Evolutionary conservation across 352 stramenopile genomes (phyloP), one percentile per base, ranked within the genome.

Genomic region (Globisporangium camurandrum): DNA sequence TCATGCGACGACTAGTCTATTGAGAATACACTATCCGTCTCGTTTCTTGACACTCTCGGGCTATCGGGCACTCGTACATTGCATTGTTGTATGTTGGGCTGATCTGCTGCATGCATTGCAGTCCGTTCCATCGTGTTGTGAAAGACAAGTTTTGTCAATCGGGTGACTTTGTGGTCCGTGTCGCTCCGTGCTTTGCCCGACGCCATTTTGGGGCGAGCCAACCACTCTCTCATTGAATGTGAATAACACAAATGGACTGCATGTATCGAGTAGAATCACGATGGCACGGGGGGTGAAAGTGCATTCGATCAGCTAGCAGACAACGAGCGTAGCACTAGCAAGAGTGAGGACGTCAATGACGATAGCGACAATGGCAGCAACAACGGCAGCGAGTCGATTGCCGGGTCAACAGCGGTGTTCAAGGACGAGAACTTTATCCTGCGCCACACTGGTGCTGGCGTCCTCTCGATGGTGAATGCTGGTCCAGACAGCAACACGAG

Each of bases 401-500:
- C n/a, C 23, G n/a, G 2, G 2, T 27, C n/a, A 17, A 12, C 38
- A 20, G n/a, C 9, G 9, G 38, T 7, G 5, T 99, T 99, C 69
- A 57, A 67, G 3, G 95, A 99, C 67, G 86, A 98, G 63, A 98
- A 97, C 62, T 98, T 98, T 57, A 72, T 87, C 46, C 70, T 98
- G 9, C 61, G 57, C 24, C 96, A 99, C 71, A 75, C 69, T 26
- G 71, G 81, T 4, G 59, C 80, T 0, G 93, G 93, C 19, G 80
- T 95, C 16, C 62, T 98, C 14, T 95, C 82, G 34, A 98, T 98
- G 92, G 94, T 84, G 17, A 99, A 99, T 64, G 73, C 80, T 11
- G 96, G 96, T 2, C 84, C 79, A 1, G 70, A 99, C 74, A 97
- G 92, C 0, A 98, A 99, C 67, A 91, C 87, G 2, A 96, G 83